Conservation (phyloP, 2,329 filamentous ascomycete genomes). For the Didymella arachidicola region DNA sequence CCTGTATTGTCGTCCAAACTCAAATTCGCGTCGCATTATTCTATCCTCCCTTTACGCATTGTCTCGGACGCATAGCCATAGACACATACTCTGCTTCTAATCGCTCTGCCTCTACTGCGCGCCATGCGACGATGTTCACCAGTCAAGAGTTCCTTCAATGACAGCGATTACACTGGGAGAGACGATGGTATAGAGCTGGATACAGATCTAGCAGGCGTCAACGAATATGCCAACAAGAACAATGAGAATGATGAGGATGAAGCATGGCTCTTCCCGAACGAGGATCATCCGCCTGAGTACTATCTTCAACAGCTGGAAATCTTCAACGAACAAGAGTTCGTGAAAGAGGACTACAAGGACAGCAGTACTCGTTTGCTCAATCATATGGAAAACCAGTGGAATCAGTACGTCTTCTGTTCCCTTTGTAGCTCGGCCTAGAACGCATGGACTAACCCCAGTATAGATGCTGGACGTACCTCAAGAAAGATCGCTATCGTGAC, state of each 20-base stretch:
- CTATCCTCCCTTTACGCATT: background rate
- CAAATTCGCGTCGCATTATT: background rate
- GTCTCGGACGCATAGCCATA: background rate
- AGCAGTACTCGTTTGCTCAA: slow-evolving; percentile 28
- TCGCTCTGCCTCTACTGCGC: background rate
- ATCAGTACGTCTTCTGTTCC: slow-evolving; percentile 24
- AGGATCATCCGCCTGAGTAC: slow-evolving; percentile 22
- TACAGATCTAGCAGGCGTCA: background rate
- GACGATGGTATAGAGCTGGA: background rate
- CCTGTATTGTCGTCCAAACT: too few species aligned
- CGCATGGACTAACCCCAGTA: slow-evolving; percentile 15
- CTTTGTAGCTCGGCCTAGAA: slow-evolving; percentile 15
- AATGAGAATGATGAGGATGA: slow-evolving; percentile 19
- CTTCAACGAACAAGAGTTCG: slow-evolving; percentile 27
- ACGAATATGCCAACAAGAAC: slow-evolving; percentile 3
- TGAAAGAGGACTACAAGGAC: slow-evolving; percentile 30
- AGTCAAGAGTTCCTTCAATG: background rate
- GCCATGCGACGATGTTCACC: background rate
- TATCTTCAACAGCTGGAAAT: slow-evolving; percentile 25
- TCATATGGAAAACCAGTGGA: slow-evolving; percentile 30
- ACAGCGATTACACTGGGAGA: background rate
- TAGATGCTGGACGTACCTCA: slow-evolving; percentile 26
- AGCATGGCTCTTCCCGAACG: slow-evolving; percentile 9
- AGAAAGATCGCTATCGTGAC: slow-evolving; percentile 12
- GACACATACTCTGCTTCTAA: background rate